Evolutionary conservation across 148 eudicot genomes (phyloP).

Genomic region (Vaccinium darrowii): DNA sequence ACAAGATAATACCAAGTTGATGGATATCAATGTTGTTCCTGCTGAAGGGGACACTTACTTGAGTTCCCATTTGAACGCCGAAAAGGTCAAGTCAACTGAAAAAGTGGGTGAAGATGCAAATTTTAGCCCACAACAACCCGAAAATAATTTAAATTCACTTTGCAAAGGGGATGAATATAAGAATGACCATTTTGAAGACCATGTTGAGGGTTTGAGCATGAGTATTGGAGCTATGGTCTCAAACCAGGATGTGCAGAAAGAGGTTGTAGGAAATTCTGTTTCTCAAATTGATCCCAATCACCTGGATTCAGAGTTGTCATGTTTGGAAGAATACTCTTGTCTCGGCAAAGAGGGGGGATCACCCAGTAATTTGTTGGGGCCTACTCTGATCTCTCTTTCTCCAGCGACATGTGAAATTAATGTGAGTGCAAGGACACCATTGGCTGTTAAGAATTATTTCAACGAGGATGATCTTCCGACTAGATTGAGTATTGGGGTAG

Average conservation of each 20-base stretch:
- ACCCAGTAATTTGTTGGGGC: not conserved
- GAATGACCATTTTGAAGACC: slow-evolving; percentile 16
- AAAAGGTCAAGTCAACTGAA: slow-evolving; percentile 10
- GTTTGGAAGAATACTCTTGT: not conserved
- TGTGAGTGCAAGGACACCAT: slow-evolving; percentile 38
- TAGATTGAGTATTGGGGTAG: slow-evolving; percentile 19
- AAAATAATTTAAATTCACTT: slow-evolving; percentile 2
- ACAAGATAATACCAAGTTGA: slow-evolving; percentile 8
- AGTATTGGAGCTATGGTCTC: not conserved
- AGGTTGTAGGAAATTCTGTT: not conserved
- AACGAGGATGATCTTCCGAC: slow-evolving; percentile 16
- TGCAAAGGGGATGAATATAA: slow-evolving; percentile 8
- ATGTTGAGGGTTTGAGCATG: slow-evolving; percentile 16
- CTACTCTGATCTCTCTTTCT: slow-evolving; percentile 3
- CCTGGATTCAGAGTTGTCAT: not conserved
- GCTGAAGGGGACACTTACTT: slow-evolving; percentile 4
- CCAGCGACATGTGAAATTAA: not conserved
- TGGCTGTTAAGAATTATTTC: slow-evolving; percentile 39
- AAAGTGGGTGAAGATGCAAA: slow-evolving; percentile 10
- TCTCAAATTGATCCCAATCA: slow-evolving; percentile 8
- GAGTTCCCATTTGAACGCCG: not conserved
- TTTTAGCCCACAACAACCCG: not conserved
- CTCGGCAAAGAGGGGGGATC: not conserved
- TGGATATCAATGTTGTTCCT: slow-evolving; percentile 19
- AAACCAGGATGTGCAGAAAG: slow-evolving; percentile 8